Evolutionary conservation across 2,329 filamentous ascomycete species (phyloP), one percentile per base, ranked within the genome.

Genomic region (Colletotrichum cordylinicola): DNA sequence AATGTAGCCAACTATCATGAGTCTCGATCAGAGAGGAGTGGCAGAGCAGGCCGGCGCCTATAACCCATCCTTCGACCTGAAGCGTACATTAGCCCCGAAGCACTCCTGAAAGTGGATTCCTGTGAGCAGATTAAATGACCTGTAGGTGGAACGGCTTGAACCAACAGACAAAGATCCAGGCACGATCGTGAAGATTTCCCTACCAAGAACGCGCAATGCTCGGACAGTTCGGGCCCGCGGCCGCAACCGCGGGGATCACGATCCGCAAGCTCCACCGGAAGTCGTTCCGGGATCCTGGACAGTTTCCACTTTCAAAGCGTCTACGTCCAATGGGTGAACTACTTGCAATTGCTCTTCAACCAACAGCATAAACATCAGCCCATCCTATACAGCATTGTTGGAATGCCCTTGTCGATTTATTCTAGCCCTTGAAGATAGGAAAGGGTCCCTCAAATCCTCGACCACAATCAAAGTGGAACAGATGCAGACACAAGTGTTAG

Each of bases 401-500:
- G 10, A 21, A 24, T 8, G 12, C 43, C 43, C 43, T 52, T 52
- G 43, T 52, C 6, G 13, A 52, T 13, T 4, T 21, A 2, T 10
- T 52, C 1, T 21, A 8, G n/a, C 10, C 43, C n/a, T 6, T 4
- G 43, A n/a, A 21, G 6, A 4, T 52, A 21, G n/a, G 43, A 52
- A 21, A 6, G 43, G 4, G n/a, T 16, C n/a, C 43, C 43, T 21
- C 43, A 21, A 52, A 2, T 8, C n/a, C 12, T 52, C 43, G 13
- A 13, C 0, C 2, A 21, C 43, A 52, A 52, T 21, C 43, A 13
- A n/a, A 52, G n/a, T 21, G n/a, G 9, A 21, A 21, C n/a, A n/a
- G 43, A 0, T 2, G n/a, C 12, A 1, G 21, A 8, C 43, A 13
- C n/a, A 21, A 52, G n/a, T 52, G 0, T 21, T 21, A 0, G 43